These are phyloP conservation scores for Fraxinus nigra DNA, from an alignment of 305 asterid species.

Conservation along the genomic window DNA sequence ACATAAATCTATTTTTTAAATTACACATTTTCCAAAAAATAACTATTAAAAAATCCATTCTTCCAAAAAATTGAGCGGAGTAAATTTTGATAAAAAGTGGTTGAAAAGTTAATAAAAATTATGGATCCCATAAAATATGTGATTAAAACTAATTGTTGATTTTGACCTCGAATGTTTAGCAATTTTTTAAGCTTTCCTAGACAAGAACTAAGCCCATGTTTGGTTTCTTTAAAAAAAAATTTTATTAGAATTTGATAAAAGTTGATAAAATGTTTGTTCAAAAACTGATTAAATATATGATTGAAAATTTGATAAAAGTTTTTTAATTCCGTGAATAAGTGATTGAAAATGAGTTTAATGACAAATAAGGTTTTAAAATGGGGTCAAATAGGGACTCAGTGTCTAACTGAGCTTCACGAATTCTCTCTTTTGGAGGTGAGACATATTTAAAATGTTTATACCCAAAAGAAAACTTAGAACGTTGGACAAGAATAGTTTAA, in stretches of 20 bases:
- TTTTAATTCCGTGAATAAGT: neutral
- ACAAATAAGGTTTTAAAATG: too few species aligned
- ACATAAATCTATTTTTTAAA: too few species aligned
- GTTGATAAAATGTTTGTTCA: neutral
- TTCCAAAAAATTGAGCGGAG: neutral
- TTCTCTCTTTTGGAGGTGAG: neutral
- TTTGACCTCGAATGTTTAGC: neutral
- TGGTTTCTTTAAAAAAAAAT: too few species aligned
- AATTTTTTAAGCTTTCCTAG: neutral
- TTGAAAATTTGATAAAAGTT: too few species aligned
- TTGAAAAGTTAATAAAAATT: too few species aligned
- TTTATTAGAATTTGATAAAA: too few species aligned
- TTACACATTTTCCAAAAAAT: too few species aligned
- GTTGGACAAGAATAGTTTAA: neutral
- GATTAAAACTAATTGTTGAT: too few species aligned
- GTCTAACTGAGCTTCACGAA: neutral
- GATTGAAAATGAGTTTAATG: too few species aligned
- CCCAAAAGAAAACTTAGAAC: neutral
- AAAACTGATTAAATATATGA: too few species aligned
- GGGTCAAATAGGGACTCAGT: neutral
- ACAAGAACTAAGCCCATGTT: neutral
- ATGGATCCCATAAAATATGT: neutral
- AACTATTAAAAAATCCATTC: too few species aligned
- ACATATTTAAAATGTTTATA: too few species aligned
- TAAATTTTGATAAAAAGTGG: neutral